Evolutionary conservation across 1,139 yeast genomes (phyloP).

Genomic region (Pichia sp.): DNA sequence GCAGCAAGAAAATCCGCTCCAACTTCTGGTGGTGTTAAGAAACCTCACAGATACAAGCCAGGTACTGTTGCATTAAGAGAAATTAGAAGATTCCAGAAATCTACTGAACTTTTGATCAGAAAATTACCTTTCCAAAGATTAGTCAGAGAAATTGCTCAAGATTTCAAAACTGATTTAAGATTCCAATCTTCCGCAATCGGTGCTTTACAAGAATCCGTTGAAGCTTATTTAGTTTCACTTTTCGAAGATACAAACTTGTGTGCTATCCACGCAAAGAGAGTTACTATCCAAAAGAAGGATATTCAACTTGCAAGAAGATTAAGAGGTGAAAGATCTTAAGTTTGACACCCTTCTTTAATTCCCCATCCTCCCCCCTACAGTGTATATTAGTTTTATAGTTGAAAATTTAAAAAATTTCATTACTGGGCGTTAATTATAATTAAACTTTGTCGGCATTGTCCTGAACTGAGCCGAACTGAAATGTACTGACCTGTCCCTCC

Average conservation of each 20-base stretch:
- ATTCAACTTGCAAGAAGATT: conserved; percentile 98
- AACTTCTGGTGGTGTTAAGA: conserved; percentile 98
- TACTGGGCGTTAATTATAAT: no score
- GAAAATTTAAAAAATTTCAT: neutral
- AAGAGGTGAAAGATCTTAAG: conserved; percentile 89
- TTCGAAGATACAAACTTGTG: conserved; percentile 91
- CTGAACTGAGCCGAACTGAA: no score
- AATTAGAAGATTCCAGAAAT: conserved; percentile 98
- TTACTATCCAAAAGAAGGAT: conserved; percentile 98
- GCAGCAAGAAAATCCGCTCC: conserved; percentile 99
- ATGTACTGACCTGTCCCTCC: no score
- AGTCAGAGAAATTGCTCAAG: conserved; percentile 97
- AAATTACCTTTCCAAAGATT: conserved; percentile 98
- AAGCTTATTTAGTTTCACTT: conserved; percentile 73
- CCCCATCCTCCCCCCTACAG: conserved; percentile 1
- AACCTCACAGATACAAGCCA: conserved; percentile 99
- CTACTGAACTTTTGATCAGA: conserved; percentile 94
- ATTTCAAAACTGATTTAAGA: conserved; percentile 95
- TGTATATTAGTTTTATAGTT: conserved; percentile 19
- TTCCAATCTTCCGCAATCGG: conserved; percentile 98
- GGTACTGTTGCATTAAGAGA: conserved; percentile 99
- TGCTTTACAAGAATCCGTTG: conserved; percentile 98
- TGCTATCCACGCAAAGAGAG: conserved; percentile 99
- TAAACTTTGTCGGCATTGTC: no score
- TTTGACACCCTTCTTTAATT: neutral